Percentiles rank a stretch among this genome's conserved stretches.
These are phyloP conservation scores for Phytophthora meadii DNA, from an alignment of 352 stramenopile genomes.

Conservation along the genomic window DNA sequence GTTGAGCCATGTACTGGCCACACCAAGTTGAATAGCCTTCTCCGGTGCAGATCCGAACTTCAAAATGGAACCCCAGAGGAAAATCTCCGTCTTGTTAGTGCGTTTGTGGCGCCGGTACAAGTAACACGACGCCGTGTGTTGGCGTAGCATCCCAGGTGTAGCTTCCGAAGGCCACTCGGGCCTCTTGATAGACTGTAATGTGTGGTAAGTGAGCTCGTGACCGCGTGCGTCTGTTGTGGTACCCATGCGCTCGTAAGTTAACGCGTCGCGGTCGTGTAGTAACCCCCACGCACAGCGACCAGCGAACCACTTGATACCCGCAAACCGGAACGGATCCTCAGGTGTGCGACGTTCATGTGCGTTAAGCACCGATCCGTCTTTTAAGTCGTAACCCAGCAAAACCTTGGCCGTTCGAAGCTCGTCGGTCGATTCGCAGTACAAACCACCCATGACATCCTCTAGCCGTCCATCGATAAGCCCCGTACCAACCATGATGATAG, in stretches of 20 bases:
- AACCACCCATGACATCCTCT: constrained; percentile 50
- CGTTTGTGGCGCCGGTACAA: constrained; percentile 37
- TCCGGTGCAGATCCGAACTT: constrained; percentile 40
- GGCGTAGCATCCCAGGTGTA: constrained; percentile 44
- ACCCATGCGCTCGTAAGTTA: constrained; percentile 57
- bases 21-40: constrained; percentile 40
- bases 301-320: constrained; percentile 61
- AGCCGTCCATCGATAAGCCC: constrained; percentile 35
- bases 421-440: constrained; percentile 54
- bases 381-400: constrained; percentile 45
- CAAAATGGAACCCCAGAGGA: constrained; percentile 47
- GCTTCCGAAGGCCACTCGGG: constrained; percentile 49
- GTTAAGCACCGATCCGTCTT: constrained; percentile 42
- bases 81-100: constrained; percentile 44
- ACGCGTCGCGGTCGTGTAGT: constrained; percentile 39
- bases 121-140: constrained; percentile 46
- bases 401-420: constrained; percentile 43
- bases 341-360: constrained; percentile 38
- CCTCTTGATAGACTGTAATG: constrained; percentile 51
- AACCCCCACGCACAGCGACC: constrained; percentile 37
- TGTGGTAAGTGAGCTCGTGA: constrained; percentile 51
- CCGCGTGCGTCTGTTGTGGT: constrained; percentile 34
- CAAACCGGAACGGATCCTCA: constrained; percentile 48
- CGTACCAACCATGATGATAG: constrained; percentile 41
- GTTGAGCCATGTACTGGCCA: constrained; percentile 45